A percentile compares a stretch with the other conserved stretches of the same genome.
These are phyloP conservation scores for Isabelozyma heimii DNA, from an alignment of 805 yeast species.

Conservation along the genomic window DNA sequence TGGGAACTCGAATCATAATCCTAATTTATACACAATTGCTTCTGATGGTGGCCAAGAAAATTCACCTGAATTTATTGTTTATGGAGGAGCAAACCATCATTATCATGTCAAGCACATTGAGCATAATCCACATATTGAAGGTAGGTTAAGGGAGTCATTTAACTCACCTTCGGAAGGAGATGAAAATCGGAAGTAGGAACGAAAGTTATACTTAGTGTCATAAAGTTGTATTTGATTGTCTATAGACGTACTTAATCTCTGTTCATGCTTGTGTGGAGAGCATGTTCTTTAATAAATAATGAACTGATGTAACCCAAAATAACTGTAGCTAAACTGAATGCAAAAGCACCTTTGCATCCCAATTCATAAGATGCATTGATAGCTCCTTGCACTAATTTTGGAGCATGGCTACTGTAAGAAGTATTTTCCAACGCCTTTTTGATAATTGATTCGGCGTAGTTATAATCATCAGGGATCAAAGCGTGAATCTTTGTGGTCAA, in stretches of 20 bases:
- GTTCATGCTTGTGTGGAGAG: constrained; percentile 50
- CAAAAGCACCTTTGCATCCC: constrained; percentile 54
- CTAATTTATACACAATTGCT: constrained; percentile 1
- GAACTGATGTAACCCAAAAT: constrained; percentile 40
- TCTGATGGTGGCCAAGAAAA: neutral
- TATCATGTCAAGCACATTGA: constrained; percentile 14
- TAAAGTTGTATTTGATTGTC: neutral
- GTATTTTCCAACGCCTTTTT: constrained; percentile 54
- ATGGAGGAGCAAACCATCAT: constrained; percentile 16
- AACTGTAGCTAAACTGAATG: constrained; percentile 43
- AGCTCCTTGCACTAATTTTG: constrained; percentile 46
- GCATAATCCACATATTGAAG: neutral
- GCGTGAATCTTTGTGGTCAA: constrained; percentile 16
- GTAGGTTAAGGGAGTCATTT: neutral
- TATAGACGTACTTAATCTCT: constrained; percentile 25
- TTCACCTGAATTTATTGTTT: constrained; percentile 10
- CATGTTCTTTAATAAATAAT: constrained; percentile 55
- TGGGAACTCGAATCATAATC: neutral
- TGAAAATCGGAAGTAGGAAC: too few relatives aligned
- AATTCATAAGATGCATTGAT: constrained; percentile 50
- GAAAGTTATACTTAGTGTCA: neutral
- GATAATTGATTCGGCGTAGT: constrained; percentile 44
- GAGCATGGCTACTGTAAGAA: constrained; percentile 52
- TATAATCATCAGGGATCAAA: constrained; percentile 26
- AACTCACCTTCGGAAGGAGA: neutral